A percentile compares a stretch with the other conserved stretches of the same genome.
Evolutionary conservation across 1,284 basidiomycete genomes (phyloP).

Genomic region (Ustilago curta): DNA sequence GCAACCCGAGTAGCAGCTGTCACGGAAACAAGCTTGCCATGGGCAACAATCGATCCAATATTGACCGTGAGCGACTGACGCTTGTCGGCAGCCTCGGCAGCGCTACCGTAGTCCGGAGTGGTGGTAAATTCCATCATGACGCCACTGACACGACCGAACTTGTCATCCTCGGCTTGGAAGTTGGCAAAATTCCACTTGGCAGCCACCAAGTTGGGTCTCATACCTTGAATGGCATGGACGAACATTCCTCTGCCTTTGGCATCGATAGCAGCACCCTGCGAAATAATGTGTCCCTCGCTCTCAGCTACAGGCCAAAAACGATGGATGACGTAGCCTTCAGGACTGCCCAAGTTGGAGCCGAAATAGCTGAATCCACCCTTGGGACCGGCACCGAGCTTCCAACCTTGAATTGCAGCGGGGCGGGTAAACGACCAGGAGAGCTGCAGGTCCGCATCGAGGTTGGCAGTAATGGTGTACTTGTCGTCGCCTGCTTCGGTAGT

Average conservation of each 20-base stretch:
- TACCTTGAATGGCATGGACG: slow-evolving; percentile 96
- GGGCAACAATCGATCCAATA: slow-evolving; percentile 84
- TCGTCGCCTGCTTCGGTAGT: slow-evolving; percentile 78
- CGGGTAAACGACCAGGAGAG: slow-evolving; percentile 81
- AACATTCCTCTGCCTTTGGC: slow-evolving; percentile 88
- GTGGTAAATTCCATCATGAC: slow-evolving; percentile 98
- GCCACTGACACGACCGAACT: slow-evolving; percentile 76
- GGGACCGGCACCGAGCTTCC: slow-evolving; percentile 89
- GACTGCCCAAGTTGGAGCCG: slow-evolving; percentile 72
- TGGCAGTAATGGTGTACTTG: slow-evolving; percentile 82
- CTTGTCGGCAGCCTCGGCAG: slow-evolving; percentile 20
- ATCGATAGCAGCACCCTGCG: slow-evolving; percentile 77
- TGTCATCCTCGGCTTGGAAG: slow-evolving; percentile 74
- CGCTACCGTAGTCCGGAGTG: slow-evolving; percentile 62
- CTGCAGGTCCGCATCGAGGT: slow-evolving; percentile 83
- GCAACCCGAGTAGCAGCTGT: slow-evolving; percentile 71
- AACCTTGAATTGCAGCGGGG: slow-evolving; percentile 81
- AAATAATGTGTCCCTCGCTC: slow-evolving; percentile 79
- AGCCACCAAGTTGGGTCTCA: slow-evolving; percentile 94
- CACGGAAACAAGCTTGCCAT: slow-evolving; percentile 79
- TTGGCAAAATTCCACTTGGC: slow-evolving; percentile 94
- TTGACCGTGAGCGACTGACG: slow-evolving; percentile 74
- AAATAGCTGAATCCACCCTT: slow-evolving; percentile 92
- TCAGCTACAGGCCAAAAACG: slow-evolving; percentile 70
- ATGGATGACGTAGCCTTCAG: slow-evolving; percentile 64